A percentile compares a stretch with the other conserved stretches of the same genome.
These are phyloP conservation scores for Ambrosiella beaveri DNA, from an alignment of 2,329 filamentous ascomycete genomes.

Conservation along the genomic window DNA sequence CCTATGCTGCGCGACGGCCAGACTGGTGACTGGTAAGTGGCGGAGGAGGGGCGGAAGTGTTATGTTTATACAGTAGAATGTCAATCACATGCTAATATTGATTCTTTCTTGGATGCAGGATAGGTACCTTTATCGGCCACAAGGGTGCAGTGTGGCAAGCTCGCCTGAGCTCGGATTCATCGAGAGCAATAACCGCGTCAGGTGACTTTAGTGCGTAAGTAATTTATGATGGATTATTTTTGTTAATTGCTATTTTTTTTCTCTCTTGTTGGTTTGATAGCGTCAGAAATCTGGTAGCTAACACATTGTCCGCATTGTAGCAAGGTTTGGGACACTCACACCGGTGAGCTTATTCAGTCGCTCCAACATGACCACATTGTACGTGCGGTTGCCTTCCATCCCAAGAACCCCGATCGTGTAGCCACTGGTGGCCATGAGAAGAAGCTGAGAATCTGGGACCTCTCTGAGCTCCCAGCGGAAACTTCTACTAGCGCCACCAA, in stretches of 20 bases:
- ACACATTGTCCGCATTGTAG: constrained; percentile 26
- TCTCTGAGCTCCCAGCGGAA: constrained; percentile 39
- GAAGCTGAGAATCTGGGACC: constrained; percentile 84
- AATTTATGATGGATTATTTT: neutral
- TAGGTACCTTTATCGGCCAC: constrained; percentile 93
- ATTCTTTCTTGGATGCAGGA: constrained; percentile 39
- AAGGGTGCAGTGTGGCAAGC: constrained; percentile 98
- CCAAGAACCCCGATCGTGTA: constrained; percentile 64
- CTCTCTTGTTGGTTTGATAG: neutral
- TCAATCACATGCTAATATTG: constrained; percentile 4
- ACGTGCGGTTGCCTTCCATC: constrained; percentile 76
- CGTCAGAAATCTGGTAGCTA: neutral
- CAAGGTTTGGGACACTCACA: constrained; percentile 94
- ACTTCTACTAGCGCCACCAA: constrained; percentile 36
- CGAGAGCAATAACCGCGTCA: constrained; percentile 77
- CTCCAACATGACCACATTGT: constrained; percentile 92
- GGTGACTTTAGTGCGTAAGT: constrained; percentile 87
- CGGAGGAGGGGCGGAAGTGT: no score
- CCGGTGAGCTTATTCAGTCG: constrained; percentile 72
- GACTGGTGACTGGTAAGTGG: constrained; percentile 70
- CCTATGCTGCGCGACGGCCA: constrained; percentile 95
- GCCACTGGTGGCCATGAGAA: constrained; percentile 94
- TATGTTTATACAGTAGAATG: no score
- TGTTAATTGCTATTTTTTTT: neutral
- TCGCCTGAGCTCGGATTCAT: constrained; percentile 72